These are phyloP conservation scores for Evansstolkia leycettana DNA, from an alignment of 495 filamentous ascomycete species.

Conservation along the genomic window DNA sequence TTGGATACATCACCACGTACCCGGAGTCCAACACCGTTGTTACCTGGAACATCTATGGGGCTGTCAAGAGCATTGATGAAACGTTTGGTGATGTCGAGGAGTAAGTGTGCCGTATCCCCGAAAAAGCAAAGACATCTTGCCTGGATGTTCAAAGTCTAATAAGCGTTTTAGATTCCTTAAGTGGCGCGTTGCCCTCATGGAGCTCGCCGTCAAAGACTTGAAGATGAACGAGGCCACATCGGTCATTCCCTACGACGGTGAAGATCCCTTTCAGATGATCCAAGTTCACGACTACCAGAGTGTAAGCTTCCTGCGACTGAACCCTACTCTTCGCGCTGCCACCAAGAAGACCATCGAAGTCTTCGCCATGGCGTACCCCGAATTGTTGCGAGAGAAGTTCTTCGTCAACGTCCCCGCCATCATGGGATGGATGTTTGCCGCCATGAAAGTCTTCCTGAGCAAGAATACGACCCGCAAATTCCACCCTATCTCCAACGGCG, in stretches of 20 bases:
- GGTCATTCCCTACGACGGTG: constrained; percentile 59
- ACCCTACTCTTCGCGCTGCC: constrained; percentile 54
- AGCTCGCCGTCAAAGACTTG: constrained; percentile 59
- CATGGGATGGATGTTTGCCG: constrained; percentile 75
- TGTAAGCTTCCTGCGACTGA: constrained; percentile 66
- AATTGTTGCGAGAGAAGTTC: constrained; percentile 79
- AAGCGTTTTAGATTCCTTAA: constrained; percentile 51
- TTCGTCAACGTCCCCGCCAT: constrained; percentile 82
- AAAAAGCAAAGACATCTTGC: too few species aligned
- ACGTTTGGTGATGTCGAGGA: constrained; percentile 70
- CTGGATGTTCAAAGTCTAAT: constrained; percentile 5
- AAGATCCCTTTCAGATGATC: constrained; percentile 75
- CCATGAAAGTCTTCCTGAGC: constrained; percentile 69
- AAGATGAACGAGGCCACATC: constrained; percentile 49
- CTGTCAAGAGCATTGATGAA: constrained; percentile 53
- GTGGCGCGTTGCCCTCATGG: constrained; percentile 83
- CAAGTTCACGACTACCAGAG: constrained; percentile 86
- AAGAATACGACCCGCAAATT: constrained; percentile 78
- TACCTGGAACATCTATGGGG: constrained; percentile 84
- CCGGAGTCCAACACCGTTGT: constrained; percentile 32
- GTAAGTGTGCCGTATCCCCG: constrained; percentile 34
- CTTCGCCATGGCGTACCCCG: constrained; percentile 70
- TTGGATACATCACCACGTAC: constrained; percentile 42
- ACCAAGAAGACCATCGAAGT: constrained; percentile 67
- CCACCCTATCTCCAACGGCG: constrained; percentile 65